Evolutionary conservation across 345 rosid species (phyloP).

Genomic region (Camelina hispida): DNA sequence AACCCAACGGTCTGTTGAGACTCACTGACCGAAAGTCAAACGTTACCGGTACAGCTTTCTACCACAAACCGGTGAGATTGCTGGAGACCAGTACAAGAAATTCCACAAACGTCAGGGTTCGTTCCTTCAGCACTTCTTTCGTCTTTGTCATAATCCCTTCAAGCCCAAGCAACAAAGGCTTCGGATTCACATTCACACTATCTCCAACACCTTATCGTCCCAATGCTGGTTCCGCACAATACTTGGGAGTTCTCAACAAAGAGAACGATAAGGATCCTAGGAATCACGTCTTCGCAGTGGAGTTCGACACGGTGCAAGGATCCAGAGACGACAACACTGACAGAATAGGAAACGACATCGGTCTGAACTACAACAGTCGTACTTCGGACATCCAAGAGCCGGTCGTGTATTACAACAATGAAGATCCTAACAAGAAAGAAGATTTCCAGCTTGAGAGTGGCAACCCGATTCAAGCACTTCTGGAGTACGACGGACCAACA

Average conservation of each 20-base stretch:
- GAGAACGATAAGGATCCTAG: constrained; percentile 24
- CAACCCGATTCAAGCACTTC: constrained; percentile 52
- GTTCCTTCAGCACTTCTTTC: constrained; percentile 56
- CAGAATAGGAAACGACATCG: constrained; percentile 54
- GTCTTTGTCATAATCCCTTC: constrained; percentile 55
- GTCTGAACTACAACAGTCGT: constrained; percentile 55
- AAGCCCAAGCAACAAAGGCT: constrained; percentile 51
- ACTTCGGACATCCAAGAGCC: constrained; percentile 13
- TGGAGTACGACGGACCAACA: constrained; percentile 47
- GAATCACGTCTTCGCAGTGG: constrained; percentile 61
- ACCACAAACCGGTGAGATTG: constrained; percentile 35
- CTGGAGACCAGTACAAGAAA: neutral
- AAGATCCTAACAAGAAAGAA: constrained; percentile 10
- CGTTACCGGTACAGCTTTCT: constrained; percentile 43
- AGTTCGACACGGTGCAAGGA: constrained; percentile 65
- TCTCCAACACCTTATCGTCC: constrained; percentile 50
- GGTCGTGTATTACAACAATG: constrained; percentile 32
- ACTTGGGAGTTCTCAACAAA: constrained; percentile 55
- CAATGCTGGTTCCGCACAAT: constrained; percentile 48
- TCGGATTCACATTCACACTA: constrained; percentile 60
- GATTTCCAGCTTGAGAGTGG: constrained; percentile 49
- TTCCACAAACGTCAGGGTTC: constrained; percentile 22
- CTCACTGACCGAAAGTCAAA: constrained; percentile 31
- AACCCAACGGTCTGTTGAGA: constrained; percentile 37
- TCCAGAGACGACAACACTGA: constrained; percentile 33